Percentiles rank a stretch among this genome's conserved stretches.
Evolutionary conservation across 768 basidiomycete species (phyloP).

Genomic region (Dacryopinax spathularia): DNA sequence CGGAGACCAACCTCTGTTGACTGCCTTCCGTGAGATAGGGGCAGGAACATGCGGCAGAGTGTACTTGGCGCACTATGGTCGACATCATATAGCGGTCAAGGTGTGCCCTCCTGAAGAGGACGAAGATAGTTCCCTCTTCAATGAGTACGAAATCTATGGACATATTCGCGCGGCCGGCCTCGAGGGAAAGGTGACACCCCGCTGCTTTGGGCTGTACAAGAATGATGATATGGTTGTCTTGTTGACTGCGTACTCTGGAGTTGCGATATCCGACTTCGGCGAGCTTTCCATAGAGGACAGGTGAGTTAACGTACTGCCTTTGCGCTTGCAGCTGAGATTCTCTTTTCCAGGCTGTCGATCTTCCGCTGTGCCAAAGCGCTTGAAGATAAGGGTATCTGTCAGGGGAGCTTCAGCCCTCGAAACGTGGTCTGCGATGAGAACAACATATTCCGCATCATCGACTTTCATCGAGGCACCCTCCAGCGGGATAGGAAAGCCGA

Average conservation of each 20-base stretch:
- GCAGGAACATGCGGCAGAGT: neutral
- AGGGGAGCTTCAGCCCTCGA: neutral
- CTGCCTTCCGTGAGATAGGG: too few species aligned
- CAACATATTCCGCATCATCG: neutral
- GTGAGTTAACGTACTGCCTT: neutral
- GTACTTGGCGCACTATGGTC: neutral
- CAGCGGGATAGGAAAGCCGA: neutral
- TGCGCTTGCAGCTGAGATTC: neutral
- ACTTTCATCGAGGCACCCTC: neutral
- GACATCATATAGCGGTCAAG: neutral
- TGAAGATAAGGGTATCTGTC: too few species aligned
- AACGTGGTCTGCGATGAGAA: neutral
- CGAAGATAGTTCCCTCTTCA: neutral
- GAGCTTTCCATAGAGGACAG: neutral
- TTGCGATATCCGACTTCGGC: neutral
- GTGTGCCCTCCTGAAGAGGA: neutral
- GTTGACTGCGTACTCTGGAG: neutral
- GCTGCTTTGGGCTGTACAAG: neutral
- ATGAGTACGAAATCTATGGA: neutral
- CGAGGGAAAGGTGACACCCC: neutral
- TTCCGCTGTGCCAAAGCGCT: neutral
- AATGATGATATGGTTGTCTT: neutral
- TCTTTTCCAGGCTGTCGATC: neutral
- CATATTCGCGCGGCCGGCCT: neutral
- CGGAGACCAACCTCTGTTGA: too few species aligned